A percentile compares a stretch with the other conserved stretches of the same genome.
These are phyloP conservation scores for Pseudogymnoascus sp. DNA, from an alignment of 2,329 filamentous ascomycete species.

Conservation along the genomic window DNA sequence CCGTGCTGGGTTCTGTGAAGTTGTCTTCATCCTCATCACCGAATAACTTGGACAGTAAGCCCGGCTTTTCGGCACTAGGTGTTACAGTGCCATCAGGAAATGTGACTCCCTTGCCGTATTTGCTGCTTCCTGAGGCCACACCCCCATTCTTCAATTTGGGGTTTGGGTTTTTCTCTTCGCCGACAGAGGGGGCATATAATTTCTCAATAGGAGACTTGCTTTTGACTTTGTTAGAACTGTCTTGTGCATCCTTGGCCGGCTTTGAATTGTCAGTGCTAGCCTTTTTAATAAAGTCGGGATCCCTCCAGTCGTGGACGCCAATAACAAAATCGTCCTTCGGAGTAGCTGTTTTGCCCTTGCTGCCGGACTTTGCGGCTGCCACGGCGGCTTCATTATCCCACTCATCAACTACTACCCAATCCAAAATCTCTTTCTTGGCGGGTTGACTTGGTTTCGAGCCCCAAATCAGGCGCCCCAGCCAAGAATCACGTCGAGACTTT, in stretches of 20 bases:
- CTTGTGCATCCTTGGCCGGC: slow-evolving; percentile 18
- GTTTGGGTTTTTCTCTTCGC: slow-evolving; percentile 27
- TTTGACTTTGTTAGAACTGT: slow-evolving; percentile 21
- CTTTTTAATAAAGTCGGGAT: slow-evolving; percentile 58
- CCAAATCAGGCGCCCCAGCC: neutral
- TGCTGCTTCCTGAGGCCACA: slow-evolving; percentile 63
- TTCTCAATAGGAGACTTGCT: slow-evolving; percentile 2
- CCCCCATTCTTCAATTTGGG: slow-evolving; percentile 51
- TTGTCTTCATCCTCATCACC: slow-evolving; percentile 35
- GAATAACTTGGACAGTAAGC: slow-evolving; percentile 44
- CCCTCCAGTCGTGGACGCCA: slow-evolving; percentile 80
- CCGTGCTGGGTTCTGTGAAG: slow-evolving; percentile 10
- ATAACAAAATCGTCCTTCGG: slow-evolving; percentile 62
- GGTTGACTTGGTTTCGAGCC: neutral
- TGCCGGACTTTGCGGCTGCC: neutral
- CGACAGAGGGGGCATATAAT: slow-evolving; percentile 15
- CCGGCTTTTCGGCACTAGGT: slow-evolving; percentile 22
- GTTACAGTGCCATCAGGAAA: slow-evolving; percentile 29
- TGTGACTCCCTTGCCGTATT: slow-evolving; percentile 41
- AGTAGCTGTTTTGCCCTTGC: slow-evolving; percentile 19
- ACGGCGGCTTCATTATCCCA: slow-evolving; percentile 36
- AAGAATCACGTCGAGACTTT: neutral
- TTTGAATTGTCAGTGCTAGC: slow-evolving; percentile 21
- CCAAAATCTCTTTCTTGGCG: slow-evolving; percentile 32
- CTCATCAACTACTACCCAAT: slow-evolving; percentile 64